These are phyloP conservation scores for Casaregolazyma suthepensis DNA, from an alignment of 1,139 yeast genomes.

Conservation along the genomic window DNA sequence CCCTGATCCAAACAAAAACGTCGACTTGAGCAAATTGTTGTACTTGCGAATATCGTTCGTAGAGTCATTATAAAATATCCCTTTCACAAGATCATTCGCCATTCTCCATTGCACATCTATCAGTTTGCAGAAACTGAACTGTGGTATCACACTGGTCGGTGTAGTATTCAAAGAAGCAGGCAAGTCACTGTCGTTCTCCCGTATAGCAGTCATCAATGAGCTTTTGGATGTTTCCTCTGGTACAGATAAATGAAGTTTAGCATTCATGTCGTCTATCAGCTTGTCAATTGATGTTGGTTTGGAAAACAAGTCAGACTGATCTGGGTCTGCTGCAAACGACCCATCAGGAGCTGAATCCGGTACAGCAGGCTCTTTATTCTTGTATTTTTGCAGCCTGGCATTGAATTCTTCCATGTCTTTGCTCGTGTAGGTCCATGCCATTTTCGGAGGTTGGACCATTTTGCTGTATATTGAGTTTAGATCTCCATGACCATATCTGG, in stretches of 20 bases:
- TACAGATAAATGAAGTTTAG: not conserved
- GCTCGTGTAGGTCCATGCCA: conserved; percentile 13
- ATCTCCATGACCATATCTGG: conserved; percentile 14
- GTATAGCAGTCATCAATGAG: conserved; percentile 7
- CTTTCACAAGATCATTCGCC: conserved; percentile 17
- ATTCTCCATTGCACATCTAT: conserved; percentile 16
- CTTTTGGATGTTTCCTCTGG: not conserved
- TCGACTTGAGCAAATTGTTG: conserved; percentile 13
- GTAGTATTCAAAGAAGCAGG: conserved; percentile 10
- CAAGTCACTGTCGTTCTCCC: not conserved
- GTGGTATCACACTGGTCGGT: conserved; percentile 15
- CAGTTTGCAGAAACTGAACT: conserved; percentile 13
- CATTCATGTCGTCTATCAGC: not conserved
- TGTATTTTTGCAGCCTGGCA: not conserved
- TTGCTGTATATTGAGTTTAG: conserved; percentile 8
- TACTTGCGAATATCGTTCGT: conserved; percentile 13
- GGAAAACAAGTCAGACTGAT: not conserved
- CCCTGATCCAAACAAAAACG: conserved; percentile 18
- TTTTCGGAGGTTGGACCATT: conserved; percentile 4
- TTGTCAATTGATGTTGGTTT: conserved; percentile 3
- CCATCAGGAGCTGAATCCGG: not conserved
- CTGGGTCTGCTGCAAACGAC: not conserved
- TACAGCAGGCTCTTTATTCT: not conserved
- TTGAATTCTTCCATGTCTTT: conserved; percentile 12
- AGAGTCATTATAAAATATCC: conserved; percentile 12